Evolutionary conservation across 1,139 yeast species (phyloP).

Genomic region (Yamadazyma pseudoaaseri): DNA sequence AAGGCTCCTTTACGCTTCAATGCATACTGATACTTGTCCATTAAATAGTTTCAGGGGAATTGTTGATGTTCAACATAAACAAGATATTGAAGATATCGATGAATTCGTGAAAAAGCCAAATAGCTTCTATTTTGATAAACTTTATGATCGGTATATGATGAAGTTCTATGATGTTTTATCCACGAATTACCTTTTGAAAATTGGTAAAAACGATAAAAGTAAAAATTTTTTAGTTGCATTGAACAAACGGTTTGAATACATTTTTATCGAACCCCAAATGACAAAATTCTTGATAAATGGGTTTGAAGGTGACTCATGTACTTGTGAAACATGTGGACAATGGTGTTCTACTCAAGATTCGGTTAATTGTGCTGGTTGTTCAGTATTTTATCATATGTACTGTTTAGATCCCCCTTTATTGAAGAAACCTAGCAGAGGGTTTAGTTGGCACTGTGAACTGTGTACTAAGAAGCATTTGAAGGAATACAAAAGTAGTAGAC

Average conservation of each 20-base stretch:
- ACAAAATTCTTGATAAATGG: slow-evolving; percentile 63
- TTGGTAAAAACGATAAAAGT: slow-evolving; percentile 35
- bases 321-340: slow-evolving; percentile 73
- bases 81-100: slow-evolving; percentile 61
- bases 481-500: slow-evolving; percentile 27
- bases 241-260: slow-evolving; percentile 65
- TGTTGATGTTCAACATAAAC: slow-evolving; percentile 66
- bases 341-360: slow-evolving; percentile 83
- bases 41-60: slow-evolving; percentile 72
- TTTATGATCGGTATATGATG: slow-evolving; percentile 85
- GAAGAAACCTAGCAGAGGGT: slow-evolving; percentile 82
- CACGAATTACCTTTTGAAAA: slow-evolving; percentile 11
- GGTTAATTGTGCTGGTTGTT: slow-evolving; percentile 81
- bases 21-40: slow-evolving; percentile 87
- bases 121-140: slow-evolving; percentile 78
- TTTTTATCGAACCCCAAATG: slow-evolving; percentile 73
- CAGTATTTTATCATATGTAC: slow-evolving; percentile 67
- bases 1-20: slow-evolving; percentile 75
- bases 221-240: slow-evolving; percentile 60
- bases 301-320: slow-evolving; percentile 52
- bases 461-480: slow-evolving; percentile 54
- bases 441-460: slow-evolving; percentile 89
- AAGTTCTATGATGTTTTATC: slow-evolving; percentile 70
- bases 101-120: slow-evolving; percentile 58
- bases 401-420: slow-evolving; percentile 85